Base-by-base conservation (phyloP, 129 eudicot species). In the Artemisia annua region DNA sequence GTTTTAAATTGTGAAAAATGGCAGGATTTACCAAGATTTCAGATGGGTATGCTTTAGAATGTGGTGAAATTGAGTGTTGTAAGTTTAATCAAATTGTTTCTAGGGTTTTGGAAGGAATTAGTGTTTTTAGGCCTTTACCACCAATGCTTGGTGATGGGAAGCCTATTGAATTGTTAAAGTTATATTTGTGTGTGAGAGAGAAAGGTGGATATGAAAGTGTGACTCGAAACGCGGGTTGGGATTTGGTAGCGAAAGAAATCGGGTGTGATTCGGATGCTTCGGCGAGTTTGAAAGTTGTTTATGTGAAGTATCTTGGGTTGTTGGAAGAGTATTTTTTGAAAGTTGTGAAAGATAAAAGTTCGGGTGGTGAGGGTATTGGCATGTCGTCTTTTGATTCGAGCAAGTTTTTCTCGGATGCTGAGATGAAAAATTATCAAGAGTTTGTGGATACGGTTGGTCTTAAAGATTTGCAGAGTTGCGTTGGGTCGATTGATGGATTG, bases 121-220 rank as follows among this genome's bases (percentile, higher is more conserved):
- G 73, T 74, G 26, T 17, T 79, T 63, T 81, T 48, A 65, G 87
- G 82, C 87, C 91, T 70, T 72, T 86, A 20, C 93, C 89, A 11
- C 85, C 93, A 14, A 75, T 84, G 87, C 82, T 88, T 65, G 91
- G 91, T 19, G 76, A 84, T 85, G 91, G 91, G 63, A 65, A 81
- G 32, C 39, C 81, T 0, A 80, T 86, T 60, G 90, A 86, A 88
- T 88, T 91, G 85, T 71, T 84, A 39, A 82, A 75, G 72, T 82
- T 89, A 48, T 85, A 83, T 65, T 63, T 85, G 61, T 78, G 77
- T 26, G 96, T 89, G 72, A 78, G 74, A 58, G 81, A 82, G 35
- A 78, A 80, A 61, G 87, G 91, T 76, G 95, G 96, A 22, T 86
- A 70, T 67, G 80, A 87, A 32, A 66, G 32, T 39, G 91, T 89